Evolutionary conservation across 257 asterid genomes (phyloP).

Genomic region (Solanum pinnatisectum): DNA sequence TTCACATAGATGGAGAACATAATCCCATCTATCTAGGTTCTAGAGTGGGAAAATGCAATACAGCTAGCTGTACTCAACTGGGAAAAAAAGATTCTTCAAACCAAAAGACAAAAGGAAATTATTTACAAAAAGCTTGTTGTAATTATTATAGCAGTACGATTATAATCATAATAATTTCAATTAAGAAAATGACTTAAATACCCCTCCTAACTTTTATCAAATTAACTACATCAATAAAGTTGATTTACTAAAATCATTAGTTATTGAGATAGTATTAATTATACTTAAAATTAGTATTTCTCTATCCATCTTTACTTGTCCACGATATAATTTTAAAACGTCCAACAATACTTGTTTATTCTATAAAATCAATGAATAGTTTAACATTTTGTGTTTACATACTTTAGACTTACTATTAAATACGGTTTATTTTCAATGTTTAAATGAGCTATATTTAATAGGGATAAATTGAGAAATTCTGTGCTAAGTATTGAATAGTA

Average conservation of each 20-base stretch:
- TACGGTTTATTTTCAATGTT: too few species aligned
- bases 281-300: too few species aligned
- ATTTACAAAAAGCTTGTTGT: neutral
- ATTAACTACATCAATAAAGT: neutral
- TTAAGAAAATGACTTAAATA: neutral
- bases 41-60: neutral
- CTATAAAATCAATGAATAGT: too few species aligned
- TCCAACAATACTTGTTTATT: too few species aligned
- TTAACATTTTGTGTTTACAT: too few species aligned
- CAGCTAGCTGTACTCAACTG: neutral
- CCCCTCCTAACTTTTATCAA: neutral
- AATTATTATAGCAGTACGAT: neutral
- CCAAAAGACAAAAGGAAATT: neutral
- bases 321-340: too few species aligned
- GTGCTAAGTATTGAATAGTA: too few species aligned
- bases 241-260: neutral
- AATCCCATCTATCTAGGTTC: neutral
- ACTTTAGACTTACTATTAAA: too few species aligned
- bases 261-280: too few species aligned
- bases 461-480: too few species aligned
- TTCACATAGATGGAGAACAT: neutral
- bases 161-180: neutral
- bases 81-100: neutral
- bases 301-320: too few species aligned
- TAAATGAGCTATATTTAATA: too few species aligned